A percentile compares a stretch with the other conserved stretches of the same genome.
Evolutionary conservation across 352 stramenopile species (phyloP).

Genomic region (Pythium dissotocum): DNA sequence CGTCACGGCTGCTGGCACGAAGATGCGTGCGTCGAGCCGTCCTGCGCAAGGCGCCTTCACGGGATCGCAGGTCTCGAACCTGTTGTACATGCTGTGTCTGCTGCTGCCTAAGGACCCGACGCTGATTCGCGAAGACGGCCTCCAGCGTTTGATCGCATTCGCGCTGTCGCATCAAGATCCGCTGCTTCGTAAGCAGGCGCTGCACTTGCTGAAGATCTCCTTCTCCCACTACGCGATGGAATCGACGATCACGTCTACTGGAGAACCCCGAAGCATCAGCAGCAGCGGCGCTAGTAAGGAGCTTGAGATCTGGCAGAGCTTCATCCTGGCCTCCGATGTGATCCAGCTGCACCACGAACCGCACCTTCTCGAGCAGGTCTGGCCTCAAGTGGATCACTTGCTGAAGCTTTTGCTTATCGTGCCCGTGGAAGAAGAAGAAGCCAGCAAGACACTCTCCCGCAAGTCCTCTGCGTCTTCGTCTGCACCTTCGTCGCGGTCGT

Average conservation of each 20-base stretch:
- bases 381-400: constrained; percentile 64
- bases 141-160: constrained; percentile 58
- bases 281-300: constrained; percentile 3
- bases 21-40: constrained; percentile 18
- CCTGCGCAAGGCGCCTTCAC: constrained; percentile 16
- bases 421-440: not conserved
- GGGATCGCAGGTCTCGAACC: constrained; percentile 35
- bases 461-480: not conserved
- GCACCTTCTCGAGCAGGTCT: constrained; percentile 83
- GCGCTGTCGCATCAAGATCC: constrained; percentile 53
- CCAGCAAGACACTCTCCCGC: not conserved
- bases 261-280: constrained; percentile 7
- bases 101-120: constrained; percentile 49
- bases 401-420: constrained; percentile 34
- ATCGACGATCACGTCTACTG: constrained; percentile 7
- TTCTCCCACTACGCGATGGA: constrained; percentile 52
- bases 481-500: not conserved
- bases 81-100: constrained; percentile 66
- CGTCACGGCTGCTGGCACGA: not conserved
- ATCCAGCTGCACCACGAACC: constrained; percentile 86
- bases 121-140: constrained; percentile 34
- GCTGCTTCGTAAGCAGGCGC: constrained; percentile 65
- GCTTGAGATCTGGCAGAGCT: constrained; percentile 62
- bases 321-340: constrained; percentile 73
- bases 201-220: constrained; percentile 66